Base-by-base conservation (phyloP, 257 asterid genomes). In the Paulownia fortunei region DNA sequence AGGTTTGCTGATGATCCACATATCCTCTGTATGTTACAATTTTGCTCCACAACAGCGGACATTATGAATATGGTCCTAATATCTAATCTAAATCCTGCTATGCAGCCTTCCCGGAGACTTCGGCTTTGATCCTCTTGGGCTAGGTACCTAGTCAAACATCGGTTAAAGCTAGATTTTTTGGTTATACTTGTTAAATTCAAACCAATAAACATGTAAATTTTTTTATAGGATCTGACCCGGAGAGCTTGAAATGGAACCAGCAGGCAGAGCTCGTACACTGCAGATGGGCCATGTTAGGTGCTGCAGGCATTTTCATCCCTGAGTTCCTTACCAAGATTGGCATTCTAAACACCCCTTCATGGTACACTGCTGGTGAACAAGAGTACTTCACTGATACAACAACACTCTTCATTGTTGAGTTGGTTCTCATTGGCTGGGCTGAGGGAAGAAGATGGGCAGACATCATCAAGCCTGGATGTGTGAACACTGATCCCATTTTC, bases 401-500 rank as follows among this genome's bases (percentile, higher is more conserved):
- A 2, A 95, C 99, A 0, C 94, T 96, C 41, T 93, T 96, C 80
- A 39, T 92, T 8, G 67, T 96, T 0, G 97, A 96, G 89, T 13
- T 96, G 86, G 21, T 93, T n/a, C 87, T 96, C 58, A 96, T 96
- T 0, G 99, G 99, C 4, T 96, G 99, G 99, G 99, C 98, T 1
- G 98, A 96, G 92, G 99, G 99, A 52, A 86, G 99, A 72, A 81
- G 99, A 76, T 96, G 99, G 99, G 97, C 99, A 0, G 99, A 96
- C 84, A 96, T 96, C 77, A 76, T 93, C 79, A 90, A 93, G 82
- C 99, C 99, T 3, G 99, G 99, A 10, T 76, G 87, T 5, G 99
- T 93, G 21, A 96, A 96, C 92, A 96, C 98, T 0, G 99, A 96
- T 30, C 99, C 99, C 61, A 88, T 96, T 83, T 96, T 96, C 89